Conservation (phyloP, 2,329 filamentous ascomycete genomes). For the Stromatinia cepivora region DNA sequence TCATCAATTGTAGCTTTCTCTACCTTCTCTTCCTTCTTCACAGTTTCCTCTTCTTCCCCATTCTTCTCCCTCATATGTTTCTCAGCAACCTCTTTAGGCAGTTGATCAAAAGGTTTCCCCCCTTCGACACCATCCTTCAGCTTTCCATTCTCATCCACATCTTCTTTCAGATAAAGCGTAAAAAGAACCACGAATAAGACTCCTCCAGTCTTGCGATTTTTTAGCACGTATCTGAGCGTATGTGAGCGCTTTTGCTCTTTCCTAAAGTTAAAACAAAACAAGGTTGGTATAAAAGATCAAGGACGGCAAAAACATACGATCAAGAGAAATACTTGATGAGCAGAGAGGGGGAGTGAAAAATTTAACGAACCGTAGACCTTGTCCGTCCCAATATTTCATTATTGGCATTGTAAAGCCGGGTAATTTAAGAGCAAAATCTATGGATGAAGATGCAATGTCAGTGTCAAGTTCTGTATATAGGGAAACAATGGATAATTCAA, state of each 20-base stretch:
- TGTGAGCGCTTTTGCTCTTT: slow-evolving; percentile 62
- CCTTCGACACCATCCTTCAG: slow-evolving; percentile 47
- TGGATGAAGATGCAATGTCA: not conserved
- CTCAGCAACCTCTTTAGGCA: slow-evolving; percentile 23
- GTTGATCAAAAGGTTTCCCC: slow-evolving; percentile 35
- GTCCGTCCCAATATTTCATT: slow-evolving; percentile 78
- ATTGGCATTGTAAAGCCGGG: slow-evolving; percentile 74
- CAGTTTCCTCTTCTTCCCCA: slow-evolving; percentile 17
- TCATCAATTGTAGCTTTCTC: slow-evolving; percentile 16
- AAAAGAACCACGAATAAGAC: slow-evolving; percentile 82
- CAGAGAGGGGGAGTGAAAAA: slow-evolving; percentile 6
- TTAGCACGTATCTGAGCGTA: slow-evolving; percentile 86
- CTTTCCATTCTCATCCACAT: slow-evolving; percentile 59
- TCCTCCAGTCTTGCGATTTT: slow-evolving; percentile 71
- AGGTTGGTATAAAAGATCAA: slow-evolving; percentile 23
- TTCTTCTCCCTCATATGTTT: slow-evolving; percentile 29
- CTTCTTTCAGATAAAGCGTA: slow-evolving; percentile 69
- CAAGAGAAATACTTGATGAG: not conserved
- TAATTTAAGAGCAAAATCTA: slow-evolving; percentile 67
- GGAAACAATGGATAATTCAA: not conserved
- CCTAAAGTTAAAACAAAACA: slow-evolving; percentile 32
- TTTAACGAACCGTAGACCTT: slow-evolving; percentile 65
- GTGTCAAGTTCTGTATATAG: not conserved
- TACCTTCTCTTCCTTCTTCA: slow-evolving; percentile 26
- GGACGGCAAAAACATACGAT: not conserved